phyloP scores from a whole-genome alignment of 768 basidiomycete species.

The Lentinus tigrinus region DNA sequence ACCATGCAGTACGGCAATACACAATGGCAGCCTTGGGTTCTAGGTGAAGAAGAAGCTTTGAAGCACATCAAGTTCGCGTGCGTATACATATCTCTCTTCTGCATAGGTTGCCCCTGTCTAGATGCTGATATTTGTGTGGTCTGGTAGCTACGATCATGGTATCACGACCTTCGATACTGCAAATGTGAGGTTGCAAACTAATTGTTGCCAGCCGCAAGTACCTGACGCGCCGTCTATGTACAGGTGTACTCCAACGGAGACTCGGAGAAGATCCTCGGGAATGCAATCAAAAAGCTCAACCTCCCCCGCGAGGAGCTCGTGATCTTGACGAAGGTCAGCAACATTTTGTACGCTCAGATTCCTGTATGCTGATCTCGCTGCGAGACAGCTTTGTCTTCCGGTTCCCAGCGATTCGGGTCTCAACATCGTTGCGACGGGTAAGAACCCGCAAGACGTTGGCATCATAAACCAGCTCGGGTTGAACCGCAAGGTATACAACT shows the following conservation, averaged over 20 bases:
- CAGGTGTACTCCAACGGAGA: conserved; percentile 41
- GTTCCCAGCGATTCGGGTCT: conserved; percentile 6
- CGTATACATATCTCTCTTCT: conserved; percentile 17
- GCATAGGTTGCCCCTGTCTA: too few species aligned
- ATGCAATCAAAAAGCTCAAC: conserved; percentile 41
- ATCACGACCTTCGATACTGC: conserved; percentile 38
- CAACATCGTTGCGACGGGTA: conserved; percentile 1
- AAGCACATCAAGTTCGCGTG: conserved; percentile 44
- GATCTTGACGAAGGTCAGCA: conserved; percentile 43
- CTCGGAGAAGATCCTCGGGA: conserved; percentile 43
- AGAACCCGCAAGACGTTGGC: conserved; percentile 34
- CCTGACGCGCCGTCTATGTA: background rate
- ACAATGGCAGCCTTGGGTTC: conserved; percentile 37
- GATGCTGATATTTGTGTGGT: background rate
- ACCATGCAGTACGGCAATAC: conserved; percentile 34
- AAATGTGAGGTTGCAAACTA: conserved; percentile 11
- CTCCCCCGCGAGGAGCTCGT: conserved; percentile 46
- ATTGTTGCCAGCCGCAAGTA: background rate
- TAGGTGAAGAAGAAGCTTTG: conserved; percentile 35
- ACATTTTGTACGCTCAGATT: background rate
- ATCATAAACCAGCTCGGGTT: conserved; percentile 49
- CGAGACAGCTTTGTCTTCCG: conserved; percentile 17
- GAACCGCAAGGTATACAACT: conserved; percentile 38
- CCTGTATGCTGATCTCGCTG: conserved; percentile 1
- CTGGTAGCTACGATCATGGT: conserved; percentile 32